phyloP scores from a whole-genome alignment of 2,329 filamentous ascomycete genomes.

The Cladosporium sp. region DNA sequence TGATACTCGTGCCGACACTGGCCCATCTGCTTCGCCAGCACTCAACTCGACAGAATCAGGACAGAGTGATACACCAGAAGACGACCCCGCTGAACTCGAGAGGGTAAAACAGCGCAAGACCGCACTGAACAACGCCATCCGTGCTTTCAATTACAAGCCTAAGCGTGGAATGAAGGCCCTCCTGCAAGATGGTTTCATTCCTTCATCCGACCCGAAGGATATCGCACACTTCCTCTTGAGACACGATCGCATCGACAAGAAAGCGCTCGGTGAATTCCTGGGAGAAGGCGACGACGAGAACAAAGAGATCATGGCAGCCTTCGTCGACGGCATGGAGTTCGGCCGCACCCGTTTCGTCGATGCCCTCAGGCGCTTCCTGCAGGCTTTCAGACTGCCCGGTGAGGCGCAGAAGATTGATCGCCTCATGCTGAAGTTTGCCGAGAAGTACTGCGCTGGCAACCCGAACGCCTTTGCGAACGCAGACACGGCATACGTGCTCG shows the following conservation, averaged over 20 bases:
- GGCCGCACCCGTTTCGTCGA: conserved; percentile 88
- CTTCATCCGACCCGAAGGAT: conserved; percentile 70
- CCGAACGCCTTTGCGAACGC: conserved; percentile 97
- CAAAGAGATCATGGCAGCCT: conserved; percentile 97
- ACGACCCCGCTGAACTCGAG: conserved; percentile 91
- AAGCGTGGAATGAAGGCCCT: conserved; percentile 87
- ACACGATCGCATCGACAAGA: conserved; percentile 85
- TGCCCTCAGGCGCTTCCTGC: conserved; percentile 82
- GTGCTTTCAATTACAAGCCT: conserved; percentile 96
- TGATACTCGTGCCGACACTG: conserved; percentile 57
- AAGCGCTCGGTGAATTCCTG: conserved; percentile 87
- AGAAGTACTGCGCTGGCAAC: conserved; percentile 90
- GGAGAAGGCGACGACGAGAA: conserved; percentile 92
- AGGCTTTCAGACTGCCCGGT: conserved; percentile 90
- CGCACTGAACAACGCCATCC: conserved; percentile 80
- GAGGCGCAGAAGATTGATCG: conserved; percentile 99
- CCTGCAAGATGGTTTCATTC: conserved; percentile 81
- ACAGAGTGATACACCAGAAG: conserved; percentile 53
- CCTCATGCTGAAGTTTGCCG: conserved; percentile 98
- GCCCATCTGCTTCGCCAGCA: conserved; percentile 45
- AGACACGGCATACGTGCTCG: conserved; percentile 92
- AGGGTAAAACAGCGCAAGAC: conserved; percentile 93
- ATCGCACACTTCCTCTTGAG: conserved; percentile 78
- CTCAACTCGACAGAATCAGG: conserved; percentile 34
- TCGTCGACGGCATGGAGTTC: conserved; percentile 95